Evolutionary conservation across 345 rosid species (phyloP).

Genomic region (Turritis glabra): DNA sequence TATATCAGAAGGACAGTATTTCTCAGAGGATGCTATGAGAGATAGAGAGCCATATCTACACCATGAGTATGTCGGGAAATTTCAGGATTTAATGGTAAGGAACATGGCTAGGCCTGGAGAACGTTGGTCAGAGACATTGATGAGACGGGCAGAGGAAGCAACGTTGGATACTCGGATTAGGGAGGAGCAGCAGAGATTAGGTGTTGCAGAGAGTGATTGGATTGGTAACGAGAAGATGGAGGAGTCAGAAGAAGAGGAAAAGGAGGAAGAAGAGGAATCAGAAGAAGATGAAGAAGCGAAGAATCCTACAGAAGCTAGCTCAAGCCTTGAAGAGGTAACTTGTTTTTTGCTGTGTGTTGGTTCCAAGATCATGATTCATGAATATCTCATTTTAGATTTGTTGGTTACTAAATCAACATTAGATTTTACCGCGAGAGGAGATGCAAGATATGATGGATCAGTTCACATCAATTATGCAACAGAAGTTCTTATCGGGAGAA

Average conservation of each 20-base stretch:
- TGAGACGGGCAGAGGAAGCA: constrained; percentile 88
- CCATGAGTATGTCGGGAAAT: constrained; percentile 94
- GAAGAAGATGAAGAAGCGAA: constrained; percentile 24
- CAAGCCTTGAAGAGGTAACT: constrained; percentile 33
- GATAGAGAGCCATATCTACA: constrained; percentile 94
- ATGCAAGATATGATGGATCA: constrained; percentile 86
- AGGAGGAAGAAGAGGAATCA: constrained; percentile 39
- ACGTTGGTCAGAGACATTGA: constrained; percentile 90
- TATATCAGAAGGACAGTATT: constrained; percentile 66
- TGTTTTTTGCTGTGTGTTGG: not conserved
- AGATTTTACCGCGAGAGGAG: constrained; percentile 56
- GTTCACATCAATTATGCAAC: constrained; percentile 79
- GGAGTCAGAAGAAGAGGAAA: constrained; percentile 54
- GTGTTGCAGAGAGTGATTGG: constrained; percentile 84
- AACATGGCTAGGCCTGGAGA: constrained; percentile 94
- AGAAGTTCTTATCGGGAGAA: constrained; percentile 87
- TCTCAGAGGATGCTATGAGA: constrained; percentile 97
- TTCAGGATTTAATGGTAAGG: constrained; percentile 77
- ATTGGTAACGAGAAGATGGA: constrained; percentile 62
- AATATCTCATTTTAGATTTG: not conserved
- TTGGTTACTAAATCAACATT: constrained; percentile 35
- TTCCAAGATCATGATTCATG: not conserved
- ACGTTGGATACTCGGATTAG: constrained; percentile 72
- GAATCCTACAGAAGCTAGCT: constrained; percentile 21
- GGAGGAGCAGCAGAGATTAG: constrained; percentile 85